A percentile compares a stretch with the other conserved stretches of the same genome.
phyloP scores from a whole-genome alignment of 768 basidiomycete genomes.

The Psilocybe subaeruginosa region DNA sequence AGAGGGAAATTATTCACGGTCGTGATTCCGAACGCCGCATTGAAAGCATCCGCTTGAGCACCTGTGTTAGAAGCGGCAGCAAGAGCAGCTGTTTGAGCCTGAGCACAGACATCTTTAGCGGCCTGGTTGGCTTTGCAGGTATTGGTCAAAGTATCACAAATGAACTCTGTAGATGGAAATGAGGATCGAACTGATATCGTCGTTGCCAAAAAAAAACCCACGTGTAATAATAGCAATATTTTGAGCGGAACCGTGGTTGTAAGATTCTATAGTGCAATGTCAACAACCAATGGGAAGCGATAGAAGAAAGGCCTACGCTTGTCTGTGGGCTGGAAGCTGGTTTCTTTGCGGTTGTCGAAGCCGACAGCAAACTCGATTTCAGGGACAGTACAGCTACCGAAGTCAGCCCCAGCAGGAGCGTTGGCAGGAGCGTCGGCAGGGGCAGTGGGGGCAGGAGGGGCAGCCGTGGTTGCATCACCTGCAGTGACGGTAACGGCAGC shows the following conservation, averaged over 20 bases:
- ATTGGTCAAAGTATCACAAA: conserved; percentile 57
- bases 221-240: conserved; percentile 57
- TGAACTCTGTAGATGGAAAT: conserved; percentile 36
- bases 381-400: conserved; percentile 59
- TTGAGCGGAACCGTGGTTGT: conserved; percentile 58
- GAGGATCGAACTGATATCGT: neutral
- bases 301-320: conserved; percentile 30
- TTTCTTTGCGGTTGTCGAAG: conserved; percentile 62
- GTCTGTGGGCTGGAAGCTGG: conserved; percentile 59
- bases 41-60: conserved; percentile 59
- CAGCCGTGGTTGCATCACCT: conserved; percentile 23
- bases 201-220: conserved; percentile 15
- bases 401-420: conserved; percentile 37
- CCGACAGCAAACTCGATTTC: conserved; percentile 61
- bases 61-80: conserved; percentile 46
- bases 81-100: conserved; percentile 42
- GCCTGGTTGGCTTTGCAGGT: conserved; percentile 55
- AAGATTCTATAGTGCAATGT: conserved; percentile 33
- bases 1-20: conserved; percentile 31
- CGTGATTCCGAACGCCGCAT: conserved; percentile 41
- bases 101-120: conserved; percentile 53
- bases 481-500: conserved; percentile 32
- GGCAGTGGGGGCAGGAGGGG: conserved; percentile 22
- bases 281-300: neutral
- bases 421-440: conserved; percentile 4